phyloP scores from a whole-genome alignment of 108 stramenopile genomes.

The Schizochytrium sp. region DNA sequence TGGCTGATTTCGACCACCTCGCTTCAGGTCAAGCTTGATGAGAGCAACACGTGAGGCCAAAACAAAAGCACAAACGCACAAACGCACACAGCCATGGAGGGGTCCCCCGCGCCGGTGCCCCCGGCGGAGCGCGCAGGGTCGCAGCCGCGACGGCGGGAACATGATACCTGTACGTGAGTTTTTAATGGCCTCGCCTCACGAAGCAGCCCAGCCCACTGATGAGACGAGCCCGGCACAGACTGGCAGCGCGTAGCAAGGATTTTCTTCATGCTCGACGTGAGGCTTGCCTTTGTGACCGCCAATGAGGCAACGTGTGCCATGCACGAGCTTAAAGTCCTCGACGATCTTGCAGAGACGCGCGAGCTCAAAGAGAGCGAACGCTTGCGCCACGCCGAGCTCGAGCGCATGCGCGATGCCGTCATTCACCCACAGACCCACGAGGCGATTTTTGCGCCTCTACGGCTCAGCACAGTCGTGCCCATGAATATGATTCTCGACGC shows the following conservation, averaged over 20 bases:
- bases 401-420: background rate
- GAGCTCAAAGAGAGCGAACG: background rate
- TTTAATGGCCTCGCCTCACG: no score
- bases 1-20: no score
- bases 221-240: background rate
- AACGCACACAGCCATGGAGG: no score
- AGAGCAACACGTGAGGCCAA: no score
- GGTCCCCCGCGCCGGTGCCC: no score
- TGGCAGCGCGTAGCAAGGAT: background rate
- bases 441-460: background rate
- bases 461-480: slow-evolving; percentile 3
- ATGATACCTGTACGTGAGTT: no score
- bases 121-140: no score
- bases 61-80: no score
- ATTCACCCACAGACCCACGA: slow-evolving; percentile 11
- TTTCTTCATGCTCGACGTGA: background rate
- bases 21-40: no score
- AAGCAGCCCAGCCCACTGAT: no score
- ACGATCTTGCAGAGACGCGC: background rate
- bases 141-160: no score
- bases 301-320: background rate
- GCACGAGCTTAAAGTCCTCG: background rate
- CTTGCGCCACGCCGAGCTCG: background rate
- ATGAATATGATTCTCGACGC: background rate
- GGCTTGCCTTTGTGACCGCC: background rate